Percentiles rank a stretch among this genome's conserved stretches.
These are phyloP conservation scores for Sphagnum contortum DNA, from an alignment of 225 moss, liverwort and hornwort genomes.

Conservation along the genomic window DNA sequence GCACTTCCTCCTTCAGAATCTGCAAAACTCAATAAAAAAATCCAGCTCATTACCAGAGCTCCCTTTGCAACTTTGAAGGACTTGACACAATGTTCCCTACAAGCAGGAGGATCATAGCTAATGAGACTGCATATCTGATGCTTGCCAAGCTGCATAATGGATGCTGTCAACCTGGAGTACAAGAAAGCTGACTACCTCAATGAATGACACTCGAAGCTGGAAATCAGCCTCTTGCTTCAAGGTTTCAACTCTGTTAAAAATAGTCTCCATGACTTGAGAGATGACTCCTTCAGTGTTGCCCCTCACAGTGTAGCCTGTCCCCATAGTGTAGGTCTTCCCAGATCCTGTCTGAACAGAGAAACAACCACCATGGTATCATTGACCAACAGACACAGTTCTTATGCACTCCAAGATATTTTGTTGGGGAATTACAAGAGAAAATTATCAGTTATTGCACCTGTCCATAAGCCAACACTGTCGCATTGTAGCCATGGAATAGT, in stretches of 20 bases:
- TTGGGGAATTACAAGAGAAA: neutral
- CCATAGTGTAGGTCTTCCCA: conserved; percentile 53
- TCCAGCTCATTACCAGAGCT: neutral
- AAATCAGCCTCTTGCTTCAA: conserved; percentile 30
- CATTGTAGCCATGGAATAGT: conserved; percentile 51
- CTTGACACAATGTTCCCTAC: neutral
- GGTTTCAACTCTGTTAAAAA: conserved; percentile 29
- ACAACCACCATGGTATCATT: neutral
- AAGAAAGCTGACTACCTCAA: conserved; percentile 22
- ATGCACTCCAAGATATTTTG: neutral
- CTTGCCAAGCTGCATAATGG: too few relatives aligned
- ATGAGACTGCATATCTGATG: too few relatives aligned
- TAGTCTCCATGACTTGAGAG: conserved; percentile 45
- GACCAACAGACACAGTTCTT: neutral
- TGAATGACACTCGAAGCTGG: conserved; percentile 46
- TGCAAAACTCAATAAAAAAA: conserved; percentile 1
- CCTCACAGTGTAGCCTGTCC: conserved; percentile 48
- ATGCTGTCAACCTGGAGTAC: too few relatives aligned
- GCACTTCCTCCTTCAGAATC: conserved; percentile 55
- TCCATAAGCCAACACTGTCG: conserved; percentile 50
- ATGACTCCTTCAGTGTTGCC: conserved; percentile 51
- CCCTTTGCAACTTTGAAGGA: neutral
- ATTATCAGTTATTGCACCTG: conserved; percentile 20
- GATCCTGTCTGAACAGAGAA: conserved; percentile 34
- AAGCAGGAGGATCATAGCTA: neutral